A percentile compares a stretch with the other conserved stretches of the same genome.
phyloP scores from a whole-genome alignment of 176 grass and related monocot species.

The Eleusine indica region DNA sequence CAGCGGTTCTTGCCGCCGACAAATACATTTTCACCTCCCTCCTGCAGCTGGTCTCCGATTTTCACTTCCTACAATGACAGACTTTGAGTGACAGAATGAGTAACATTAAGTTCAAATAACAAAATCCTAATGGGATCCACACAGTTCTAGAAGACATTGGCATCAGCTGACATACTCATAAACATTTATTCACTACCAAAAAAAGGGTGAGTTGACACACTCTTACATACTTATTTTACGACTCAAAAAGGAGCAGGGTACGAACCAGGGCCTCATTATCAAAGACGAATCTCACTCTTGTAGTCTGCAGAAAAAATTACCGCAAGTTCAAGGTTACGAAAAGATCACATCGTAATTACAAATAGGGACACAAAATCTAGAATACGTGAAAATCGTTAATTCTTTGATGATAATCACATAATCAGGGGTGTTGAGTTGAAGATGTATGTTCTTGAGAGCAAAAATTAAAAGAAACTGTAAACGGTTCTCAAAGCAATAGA shows the following conservation, averaged over 20 bases:
- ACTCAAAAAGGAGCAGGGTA: slow-evolving; percentile 27
- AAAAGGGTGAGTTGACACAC: background rate
- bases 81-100: background rate
- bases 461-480: background rate
- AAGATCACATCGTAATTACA: background rate
- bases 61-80: slow-evolving; percentile 67
- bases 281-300: slow-evolving; percentile 92
- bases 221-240: background rate
- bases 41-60: slow-evolving; percentile 70
- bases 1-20: slow-evolving; percentile 94
- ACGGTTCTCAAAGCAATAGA: background rate
- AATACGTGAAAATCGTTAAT: background rate
- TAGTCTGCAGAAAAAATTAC: slow-evolving; percentile 61
- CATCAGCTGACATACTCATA: slow-evolving; percentile 4
- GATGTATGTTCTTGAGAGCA: background rate
- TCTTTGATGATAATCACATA: slow-evolving; percentile 6
- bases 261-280: slow-evolving; percentile 88
- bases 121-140: background rate
- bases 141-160: background rate
- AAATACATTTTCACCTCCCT: slow-evolving; percentile 90
- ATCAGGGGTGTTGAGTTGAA: background rate
- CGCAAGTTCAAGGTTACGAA: slow-evolving; percentile 6
- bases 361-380: background rate
- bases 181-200: slow-evolving; percentile 1
- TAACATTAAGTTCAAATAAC: background rate